Percentiles rank a stretch among this genome's conserved stretches.
These are phyloP conservation scores for Extremus antarcticus DNA, from an alignment of 495 filamentous ascomycete species.

Conservation along the genomic window DNA sequence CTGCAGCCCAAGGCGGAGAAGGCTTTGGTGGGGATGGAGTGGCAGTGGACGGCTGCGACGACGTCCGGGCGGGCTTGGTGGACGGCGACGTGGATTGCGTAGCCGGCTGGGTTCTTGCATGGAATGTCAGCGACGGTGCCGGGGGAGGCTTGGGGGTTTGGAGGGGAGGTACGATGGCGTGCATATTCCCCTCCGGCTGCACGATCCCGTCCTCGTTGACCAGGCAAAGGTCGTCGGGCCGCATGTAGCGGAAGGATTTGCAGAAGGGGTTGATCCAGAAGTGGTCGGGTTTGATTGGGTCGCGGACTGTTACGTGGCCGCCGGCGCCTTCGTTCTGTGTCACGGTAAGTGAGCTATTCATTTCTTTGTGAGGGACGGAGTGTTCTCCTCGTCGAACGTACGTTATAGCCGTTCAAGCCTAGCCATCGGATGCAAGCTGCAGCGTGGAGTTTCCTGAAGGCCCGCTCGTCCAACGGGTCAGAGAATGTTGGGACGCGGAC, in stretches of 20 bases:
- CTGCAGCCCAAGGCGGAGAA: constrained; percentile 56
- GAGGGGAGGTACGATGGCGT: constrained; percentile 36
- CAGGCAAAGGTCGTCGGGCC: constrained; percentile 54
- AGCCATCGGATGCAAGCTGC: constrained; percentile 16
- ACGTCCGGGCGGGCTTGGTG: constrained; percentile 62
- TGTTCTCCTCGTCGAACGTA: no score
- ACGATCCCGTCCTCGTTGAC: constrained; percentile 55
- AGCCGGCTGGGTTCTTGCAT: constrained; percentile 46
- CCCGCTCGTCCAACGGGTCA: constrained; percentile 12
- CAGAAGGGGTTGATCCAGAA: constrained; percentile 72
- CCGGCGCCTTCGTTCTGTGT: constrained; percentile 23
- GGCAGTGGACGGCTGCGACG: constrained; percentile 59
- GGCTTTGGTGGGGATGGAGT: constrained; percentile 56
- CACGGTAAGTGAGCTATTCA: no score
- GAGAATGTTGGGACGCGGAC: constrained; percentile 13
- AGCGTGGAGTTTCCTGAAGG: constrained; percentile 12
- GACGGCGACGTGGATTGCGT: constrained; percentile 36
- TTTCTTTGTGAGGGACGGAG: no score
- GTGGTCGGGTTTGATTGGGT: constrained; percentile 20
- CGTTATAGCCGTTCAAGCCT: constrained; percentile 9
- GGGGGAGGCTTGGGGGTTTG: no score
- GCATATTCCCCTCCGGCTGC: constrained; percentile 52
- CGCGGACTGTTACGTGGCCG: constrained; percentile 23
- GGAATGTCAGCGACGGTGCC: background rate
- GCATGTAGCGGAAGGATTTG: constrained; percentile 58